Evolutionary conservation across 306 rosid species (phyloP).

Genomic region (Vigna radiata): DNA sequence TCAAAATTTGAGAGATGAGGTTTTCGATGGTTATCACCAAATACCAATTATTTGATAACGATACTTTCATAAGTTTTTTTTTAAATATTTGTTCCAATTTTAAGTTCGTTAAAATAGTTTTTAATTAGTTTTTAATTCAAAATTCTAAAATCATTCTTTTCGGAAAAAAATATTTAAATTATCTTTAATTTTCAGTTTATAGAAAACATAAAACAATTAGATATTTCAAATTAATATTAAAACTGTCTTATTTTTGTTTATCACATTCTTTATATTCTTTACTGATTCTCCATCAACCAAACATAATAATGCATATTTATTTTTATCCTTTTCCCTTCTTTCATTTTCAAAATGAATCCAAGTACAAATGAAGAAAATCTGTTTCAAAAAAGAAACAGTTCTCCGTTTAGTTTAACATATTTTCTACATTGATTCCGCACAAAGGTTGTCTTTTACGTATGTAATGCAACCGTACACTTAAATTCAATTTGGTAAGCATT

Average conservation of each 20-base stretch:
- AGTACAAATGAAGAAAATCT: background rate
- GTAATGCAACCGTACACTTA: slow-evolving; percentile 17
- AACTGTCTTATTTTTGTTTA: background rate
- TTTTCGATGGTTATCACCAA: background rate
- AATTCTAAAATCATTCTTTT: no score
- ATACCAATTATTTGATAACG: background rate
- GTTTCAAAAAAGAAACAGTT: background rate
- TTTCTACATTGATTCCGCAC: background rate
- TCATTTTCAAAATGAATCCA: background rate
- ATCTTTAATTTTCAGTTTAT: no score
- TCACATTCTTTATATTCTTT: background rate
- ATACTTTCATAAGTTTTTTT: background rate
- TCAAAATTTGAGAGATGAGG: background rate
- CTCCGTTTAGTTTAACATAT: background rate
- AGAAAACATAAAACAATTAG: no score
- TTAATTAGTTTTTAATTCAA: no score
- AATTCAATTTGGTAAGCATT: background rate
- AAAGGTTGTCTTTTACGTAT: background rate
- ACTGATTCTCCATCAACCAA: background rate
- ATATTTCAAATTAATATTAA: background rate
- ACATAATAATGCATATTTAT: background rate
- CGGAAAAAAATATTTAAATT: no score
- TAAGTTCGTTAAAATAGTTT: no score
- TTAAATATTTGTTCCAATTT: no score
- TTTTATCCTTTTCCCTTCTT: background rate